Conservation (phyloP, 306 rosid genomes). For the Begonia peltatifolia region DNA sequence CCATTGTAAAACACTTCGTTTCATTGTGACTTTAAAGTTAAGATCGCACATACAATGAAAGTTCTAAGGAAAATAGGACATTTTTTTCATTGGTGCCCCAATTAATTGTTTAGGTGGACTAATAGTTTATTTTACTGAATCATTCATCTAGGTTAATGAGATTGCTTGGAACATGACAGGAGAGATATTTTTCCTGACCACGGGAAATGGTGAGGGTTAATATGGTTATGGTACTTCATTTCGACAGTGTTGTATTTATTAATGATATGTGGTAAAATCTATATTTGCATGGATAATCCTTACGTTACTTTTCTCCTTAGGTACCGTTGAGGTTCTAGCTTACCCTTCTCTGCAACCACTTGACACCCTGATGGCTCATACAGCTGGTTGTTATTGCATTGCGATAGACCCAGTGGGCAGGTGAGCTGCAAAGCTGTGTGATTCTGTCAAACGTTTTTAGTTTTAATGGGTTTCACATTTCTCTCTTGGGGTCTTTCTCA, state of each 20-base stretch:
- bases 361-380: conserved; percentile 92
- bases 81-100: too few species aligned
- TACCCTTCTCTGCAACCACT: conserved; percentile 84
- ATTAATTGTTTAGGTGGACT: too few species aligned
- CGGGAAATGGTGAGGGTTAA: conserved; percentile 62
- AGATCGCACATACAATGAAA: too few species aligned
- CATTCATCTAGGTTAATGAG: conserved; percentile 61
- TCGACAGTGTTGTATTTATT: too few species aligned
- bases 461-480: too few species aligned
- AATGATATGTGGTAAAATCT: too few species aligned
- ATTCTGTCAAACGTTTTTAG: background rate
- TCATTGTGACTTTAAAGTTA: too few species aligned
- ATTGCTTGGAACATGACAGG: conserved; percentile 97
- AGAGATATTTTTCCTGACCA: conserved; percentile 81
- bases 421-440: conserved; percentile 23
- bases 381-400: conserved; percentile 97
- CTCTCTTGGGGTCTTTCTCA: too few species aligned
- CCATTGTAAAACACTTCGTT: too few species aligned
- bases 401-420: conserved; percentile 93
- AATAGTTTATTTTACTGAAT: background rate
- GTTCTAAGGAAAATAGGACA: too few species aligned
- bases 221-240: too few species aligned
- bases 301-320: conserved; percentile 10
- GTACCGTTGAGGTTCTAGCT: conserved; percentile 82
- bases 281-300: too few species aligned